Base-by-base conservation (phyloP, 768 basidiomycete genomes). In the Trametes meyenii region DNA sequence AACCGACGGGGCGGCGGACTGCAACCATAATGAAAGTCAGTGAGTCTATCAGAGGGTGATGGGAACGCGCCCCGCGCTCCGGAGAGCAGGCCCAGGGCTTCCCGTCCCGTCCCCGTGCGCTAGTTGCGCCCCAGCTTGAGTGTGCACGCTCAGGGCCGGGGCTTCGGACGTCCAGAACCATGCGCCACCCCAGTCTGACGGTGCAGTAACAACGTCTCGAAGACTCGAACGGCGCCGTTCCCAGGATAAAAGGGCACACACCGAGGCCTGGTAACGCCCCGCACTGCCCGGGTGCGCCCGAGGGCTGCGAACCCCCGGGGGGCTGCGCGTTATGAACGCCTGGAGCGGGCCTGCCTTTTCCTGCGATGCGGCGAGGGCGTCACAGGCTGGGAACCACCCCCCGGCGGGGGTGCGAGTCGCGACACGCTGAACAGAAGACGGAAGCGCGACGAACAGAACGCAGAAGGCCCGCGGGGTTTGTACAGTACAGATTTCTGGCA, bases 21-120 rank as follows among this genome's bases (percentile, higher is more conserved):
- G 24, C 26, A 50, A 44, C 42, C 19, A 33, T 29, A 33, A 43
- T 43, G 33, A 33, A 55, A 56, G 55, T 21, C 49, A 62, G 54
- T 43, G 43, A 62, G 61, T 62, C 55, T 45, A 62, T 62, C 55
- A 62, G 33, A 45, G 49, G 24, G 21, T 17, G 48, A 43, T 62
- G 55, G 42, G 55, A 56, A 51, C 36, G n/a, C 13, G 29, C 38
- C n/a, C n/a, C 13, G 13, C 38, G 19, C 23, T 40, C 24, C 48
- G 48, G 48, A 53, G 24, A 59, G 40, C 49, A 21, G 46, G 40
- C 38, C 26, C 39, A 50, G 49, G 46, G 49, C 40, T 33, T 50
- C 29, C 58, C 21, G 43, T n/a, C n/a, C n/a, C n/a, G n/a, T n/a
- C n/a, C 17, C 21, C 40, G 11, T 52, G 42, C 40, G 7, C 17